Conservation (phyloP, 1,284 basidiomycete species). For the Irpex sp. region DNA sequence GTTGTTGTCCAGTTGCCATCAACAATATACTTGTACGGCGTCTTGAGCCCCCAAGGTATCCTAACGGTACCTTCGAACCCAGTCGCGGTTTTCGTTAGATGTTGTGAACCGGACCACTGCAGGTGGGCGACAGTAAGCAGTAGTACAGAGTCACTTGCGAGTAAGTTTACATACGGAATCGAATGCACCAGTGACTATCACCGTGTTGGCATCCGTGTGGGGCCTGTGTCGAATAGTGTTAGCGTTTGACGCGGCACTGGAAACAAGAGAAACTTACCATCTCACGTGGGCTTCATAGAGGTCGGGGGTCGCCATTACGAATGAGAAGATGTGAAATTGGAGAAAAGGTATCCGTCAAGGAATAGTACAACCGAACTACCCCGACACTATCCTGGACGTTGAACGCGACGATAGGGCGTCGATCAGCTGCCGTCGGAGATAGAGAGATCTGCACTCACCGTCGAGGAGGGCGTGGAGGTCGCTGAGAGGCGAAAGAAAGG, state of each 20-base stretch:
- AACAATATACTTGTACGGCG: slow-evolving; percentile 77
- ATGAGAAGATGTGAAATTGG: slow-evolving; percentile 1
- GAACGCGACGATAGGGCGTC: neutral
- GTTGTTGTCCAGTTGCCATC: slow-evolving; percentile 67
- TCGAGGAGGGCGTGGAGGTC: slow-evolving; percentile 7
- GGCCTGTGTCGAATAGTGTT: slow-evolving; percentile 42
- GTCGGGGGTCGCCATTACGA: slow-evolving; percentile 14
- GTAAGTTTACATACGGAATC: slow-evolving; percentile 55
- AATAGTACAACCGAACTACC: slow-evolving; percentile 9
- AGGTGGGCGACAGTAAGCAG: slow-evolving; percentile 1
- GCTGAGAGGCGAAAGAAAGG: slow-evolving; percentile 6
- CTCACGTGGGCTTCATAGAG: slow-evolving; percentile 36
- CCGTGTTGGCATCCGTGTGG: slow-evolving; percentile 48
- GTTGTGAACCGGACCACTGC: slow-evolving; percentile 66
- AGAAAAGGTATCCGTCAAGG: neutral
- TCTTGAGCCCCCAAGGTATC: slow-evolving; percentile 62
- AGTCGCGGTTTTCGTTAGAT: slow-evolving; percentile 44
- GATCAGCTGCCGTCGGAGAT: neutral
- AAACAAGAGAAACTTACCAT: slow-evolving; percentile 35
- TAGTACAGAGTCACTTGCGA: neutral
- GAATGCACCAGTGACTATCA: slow-evolving; percentile 74
- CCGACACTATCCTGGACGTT: slow-evolving; percentile 6
- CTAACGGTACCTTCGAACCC: slow-evolving; percentile 56
- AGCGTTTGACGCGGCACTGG: neutral
- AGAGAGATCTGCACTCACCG: slow-evolving; percentile 3